These are phyloP conservation scores for Suaeda aralocaspica DNA, from an alignment of 148 eudicot species.

Conservation along the genomic window DNA sequence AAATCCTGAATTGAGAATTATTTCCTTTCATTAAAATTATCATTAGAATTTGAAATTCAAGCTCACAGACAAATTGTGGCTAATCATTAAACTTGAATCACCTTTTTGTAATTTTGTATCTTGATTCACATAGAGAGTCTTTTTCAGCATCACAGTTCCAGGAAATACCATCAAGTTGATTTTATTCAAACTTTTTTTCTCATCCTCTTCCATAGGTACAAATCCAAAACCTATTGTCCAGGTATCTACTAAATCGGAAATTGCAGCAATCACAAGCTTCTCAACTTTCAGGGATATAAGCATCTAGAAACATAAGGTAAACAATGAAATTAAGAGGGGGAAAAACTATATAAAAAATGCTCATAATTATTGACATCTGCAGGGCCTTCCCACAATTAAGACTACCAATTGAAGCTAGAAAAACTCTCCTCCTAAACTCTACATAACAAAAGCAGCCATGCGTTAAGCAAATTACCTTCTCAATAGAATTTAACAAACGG, in stretches of 20 bases:
- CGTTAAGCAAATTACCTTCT: slow-evolving; percentile 48
- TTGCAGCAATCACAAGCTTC: slow-evolving; percentile 84
- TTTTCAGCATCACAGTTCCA: slow-evolving; percentile 84
- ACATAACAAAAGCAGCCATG: slow-evolving; percentile 6
- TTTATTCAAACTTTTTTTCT: slow-evolving; percentile 53
- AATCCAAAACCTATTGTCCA: slow-evolving; percentile 94
- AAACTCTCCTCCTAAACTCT: neutral
- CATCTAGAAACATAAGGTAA: slow-evolving; percentile 47
- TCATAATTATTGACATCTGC: neutral
- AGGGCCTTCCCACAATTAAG: neutral
- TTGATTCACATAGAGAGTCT: slow-evolving; percentile 38
- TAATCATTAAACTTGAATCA: slow-evolving; percentile 15
- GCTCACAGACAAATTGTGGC: neutral
- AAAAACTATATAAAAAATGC: neutral
- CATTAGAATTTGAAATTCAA: neutral
- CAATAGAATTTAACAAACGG: slow-evolving; percentile 59
- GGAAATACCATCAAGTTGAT: slow-evolving; percentile 93
- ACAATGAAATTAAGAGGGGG: neutral
- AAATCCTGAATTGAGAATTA: slow-evolving; percentile 33
- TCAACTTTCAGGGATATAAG: slow-evolving; percentile 76
- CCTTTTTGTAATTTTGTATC: slow-evolving; percentile 25
- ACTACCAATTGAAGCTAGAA: neutral
- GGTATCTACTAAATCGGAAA: slow-evolving; percentile 72
- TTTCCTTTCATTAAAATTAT: slow-evolving; percentile 3
- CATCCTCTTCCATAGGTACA: slow-evolving; percentile 57